Base-by-base conservation (phyloP, 1,284 basidiomycete genomes). In the Austropuccinia psidii region DNA sequence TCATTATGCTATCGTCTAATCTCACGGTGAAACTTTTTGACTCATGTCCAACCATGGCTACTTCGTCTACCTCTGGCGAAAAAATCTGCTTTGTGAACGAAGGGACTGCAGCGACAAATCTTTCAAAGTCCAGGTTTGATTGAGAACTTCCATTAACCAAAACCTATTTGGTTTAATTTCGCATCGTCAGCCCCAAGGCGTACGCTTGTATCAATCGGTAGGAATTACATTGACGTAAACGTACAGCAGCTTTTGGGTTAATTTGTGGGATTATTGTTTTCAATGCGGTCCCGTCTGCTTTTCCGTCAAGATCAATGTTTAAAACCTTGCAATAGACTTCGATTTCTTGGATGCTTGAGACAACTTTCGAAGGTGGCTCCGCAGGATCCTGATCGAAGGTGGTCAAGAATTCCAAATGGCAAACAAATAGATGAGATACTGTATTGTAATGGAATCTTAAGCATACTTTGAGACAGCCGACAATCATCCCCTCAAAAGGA, bases 231-330 rank as follows among this genome's bases (percentile, higher is more conserved):
- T 11, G 70, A 31, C 9, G 27, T n/a, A 4, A 4, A 80, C 84
- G 73, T 74, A 91, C 93, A 85, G 96, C 88, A 83, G 93, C 94
- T 21, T 96, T 86, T 31, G 96, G 96, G 79, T 96, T 93, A 69
- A 99, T 87, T 83, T 97, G 93, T 1, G 95, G 91, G 13, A 98
- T 88, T 75, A 99, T 94, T 0, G 91, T 95, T 81, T 97, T 97
- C 76, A 98, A 88, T 6, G 96, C 93, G 75, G 94, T 88, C 0
- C 95, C 94, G 78, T 99, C 96, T 79, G 93, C 94, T 73, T 96
- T 82, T 33, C 96, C 96, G 77, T 95, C 92, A 86, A 98, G 88
- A 79, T 98, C 96, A 67, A 98, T 87, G 77, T 90, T 97, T 31
- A 93, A 85, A 19, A 98, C 82, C 6, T 88, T 87, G 78, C 96